These are phyloP conservation scores for Cordia subcordata DNA, from an alignment of 257 asterid genomes.

Conservation along the genomic window DNA sequence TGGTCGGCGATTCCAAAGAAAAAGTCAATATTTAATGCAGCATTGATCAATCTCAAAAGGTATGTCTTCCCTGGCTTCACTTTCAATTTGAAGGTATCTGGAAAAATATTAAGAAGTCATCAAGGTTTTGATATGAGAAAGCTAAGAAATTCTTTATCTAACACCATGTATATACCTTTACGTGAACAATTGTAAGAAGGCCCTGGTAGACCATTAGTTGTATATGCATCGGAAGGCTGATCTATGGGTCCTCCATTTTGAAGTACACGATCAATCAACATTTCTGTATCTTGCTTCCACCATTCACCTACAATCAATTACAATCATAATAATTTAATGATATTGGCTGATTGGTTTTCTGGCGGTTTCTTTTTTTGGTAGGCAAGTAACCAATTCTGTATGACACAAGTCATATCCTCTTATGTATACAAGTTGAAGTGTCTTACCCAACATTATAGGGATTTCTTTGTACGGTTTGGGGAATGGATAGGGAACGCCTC, in stretches of 20 bases:
- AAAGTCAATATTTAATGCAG: conserved; percentile 57
- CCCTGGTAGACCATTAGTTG: conserved; percentile 69
- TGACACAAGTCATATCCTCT: not conserved
- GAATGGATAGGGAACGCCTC: conserved; percentile 44
- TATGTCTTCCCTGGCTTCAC: conserved; percentile 58
- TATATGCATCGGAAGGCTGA: conserved; percentile 52
- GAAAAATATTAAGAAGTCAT: not conserved
- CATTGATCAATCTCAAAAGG: conserved; percentile 52
- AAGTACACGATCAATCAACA: conserved; percentile 37
- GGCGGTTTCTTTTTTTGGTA: too few species aligned
- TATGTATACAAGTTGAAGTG: too few species aligned
- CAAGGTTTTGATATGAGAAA: too few species aligned
- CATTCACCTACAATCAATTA: conserved; percentile 45
- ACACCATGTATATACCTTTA: conserved; percentile 25
- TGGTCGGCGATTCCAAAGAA: conserved; percentile 59
- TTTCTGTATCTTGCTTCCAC: conserved; percentile 67
- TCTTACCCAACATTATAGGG: conserved; percentile 44
- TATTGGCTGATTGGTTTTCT: not conserved
- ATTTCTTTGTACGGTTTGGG: conserved; percentile 49
- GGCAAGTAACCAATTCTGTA: too few species aligned
- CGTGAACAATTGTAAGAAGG: conserved; percentile 50
- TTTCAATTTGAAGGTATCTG: conserved; percentile 51
- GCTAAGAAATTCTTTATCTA: not conserved
- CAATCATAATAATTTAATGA: not conserved
- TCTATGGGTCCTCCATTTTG: conserved; percentile 55